A percentile compares a stretch with the other conserved stretches of the same genome.
Evolutionary conservation across 2,329 filamentous ascomycete species (phyloP).

Genomic region (Fusarium torulosum): DNA sequence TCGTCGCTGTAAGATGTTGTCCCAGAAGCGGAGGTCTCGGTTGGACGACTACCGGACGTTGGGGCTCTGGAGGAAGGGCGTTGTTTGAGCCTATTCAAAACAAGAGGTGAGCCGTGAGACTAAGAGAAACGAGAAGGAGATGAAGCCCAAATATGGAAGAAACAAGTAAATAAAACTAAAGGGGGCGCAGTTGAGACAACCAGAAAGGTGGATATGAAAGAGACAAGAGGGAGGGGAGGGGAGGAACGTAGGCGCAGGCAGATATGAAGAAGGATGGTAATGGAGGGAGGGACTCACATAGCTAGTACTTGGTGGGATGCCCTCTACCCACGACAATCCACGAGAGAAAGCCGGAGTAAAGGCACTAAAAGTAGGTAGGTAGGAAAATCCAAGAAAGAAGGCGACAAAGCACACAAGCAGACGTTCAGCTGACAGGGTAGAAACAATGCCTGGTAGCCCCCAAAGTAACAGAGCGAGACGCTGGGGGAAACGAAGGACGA

Average conservation of each 20-base stretch:
- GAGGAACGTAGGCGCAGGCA: slow-evolving; percentile 30
- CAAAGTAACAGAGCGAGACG: slow-evolving; percentile 34
- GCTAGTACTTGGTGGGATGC: slow-evolving; percentile 54
- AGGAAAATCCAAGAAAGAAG: slow-evolving; percentile 11
- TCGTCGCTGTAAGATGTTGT: slow-evolving; percentile 56
- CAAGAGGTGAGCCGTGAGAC: slow-evolving; percentile 41
- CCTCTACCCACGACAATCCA: slow-evolving; percentile 63
- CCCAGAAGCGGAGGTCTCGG: slow-evolving; percentile 50
- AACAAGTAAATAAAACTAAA: slow-evolving; percentile 38
- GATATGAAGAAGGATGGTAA: slow-evolving; percentile 35
- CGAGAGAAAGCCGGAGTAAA: slow-evolving; percentile 61
- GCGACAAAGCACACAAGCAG: slow-evolving; percentile 27
- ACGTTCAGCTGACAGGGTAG: slow-evolving; percentile 36
- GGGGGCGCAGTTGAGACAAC: slow-evolving; percentile 38
- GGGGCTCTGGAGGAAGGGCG: slow-evolving; percentile 45
- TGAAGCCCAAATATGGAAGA: slow-evolving; percentile 20
- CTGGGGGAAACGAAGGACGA: slow-evolving; percentile 43
- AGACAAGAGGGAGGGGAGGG: slow-evolving; percentile 33
- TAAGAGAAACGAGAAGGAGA: slow-evolving; percentile 12
- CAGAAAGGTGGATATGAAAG: slow-evolving; percentile 27
- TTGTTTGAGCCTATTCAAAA: slow-evolving; percentile 46
- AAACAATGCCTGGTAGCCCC: slow-evolving; percentile 41
- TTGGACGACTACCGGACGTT: slow-evolving; percentile 41
- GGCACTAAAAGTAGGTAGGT: slow-evolving; percentile 47
- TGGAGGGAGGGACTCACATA: slow-evolving; percentile 58